phyloP scores from a whole-genome alignment of 2,329 filamentous ascomycete species.

The Colletotrichum sp. region DNA sequence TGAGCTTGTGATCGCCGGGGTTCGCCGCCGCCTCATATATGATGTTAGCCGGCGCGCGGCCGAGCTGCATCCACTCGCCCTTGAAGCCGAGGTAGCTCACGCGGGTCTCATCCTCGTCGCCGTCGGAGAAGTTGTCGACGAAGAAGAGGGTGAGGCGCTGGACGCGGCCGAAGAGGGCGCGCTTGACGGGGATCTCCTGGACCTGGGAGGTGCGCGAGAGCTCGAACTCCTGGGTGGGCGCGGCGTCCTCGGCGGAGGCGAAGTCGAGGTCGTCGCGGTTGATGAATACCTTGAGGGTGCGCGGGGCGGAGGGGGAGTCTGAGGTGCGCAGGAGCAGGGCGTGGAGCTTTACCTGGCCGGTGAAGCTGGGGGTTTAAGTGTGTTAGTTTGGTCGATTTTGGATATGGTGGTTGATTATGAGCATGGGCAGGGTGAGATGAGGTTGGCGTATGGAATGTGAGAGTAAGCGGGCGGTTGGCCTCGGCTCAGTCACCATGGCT shows the following conservation, averaged over 20 bases:
- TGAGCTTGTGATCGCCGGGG: slow-evolving; percentile 81
- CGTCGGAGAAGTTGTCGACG: slow-evolving; percentile 85
- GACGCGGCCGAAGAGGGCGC: slow-evolving; percentile 89
- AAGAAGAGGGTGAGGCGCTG: slow-evolving; percentile 86
- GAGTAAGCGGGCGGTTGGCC: neutral
- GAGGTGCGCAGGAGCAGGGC: slow-evolving; percentile 86
- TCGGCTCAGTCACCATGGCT: rapidly evolving
- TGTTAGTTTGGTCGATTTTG: neutral
- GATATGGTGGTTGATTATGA: neutral
- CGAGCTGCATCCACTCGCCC: slow-evolving; percentile 84
- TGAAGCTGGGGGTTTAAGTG: slow-evolving; percentile 68
- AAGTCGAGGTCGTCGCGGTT: slow-evolving; percentile 93
- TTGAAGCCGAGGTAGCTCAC: slow-evolving; percentile 74
- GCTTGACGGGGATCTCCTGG: slow-evolving; percentile 86
- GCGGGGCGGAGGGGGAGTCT: slow-evolving; percentile 72
- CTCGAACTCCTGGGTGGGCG: slow-evolving; percentile 77
- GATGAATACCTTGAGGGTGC: slow-evolving; percentile 84
- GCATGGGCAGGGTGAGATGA: neutral
- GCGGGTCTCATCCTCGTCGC: slow-evolving; percentile 79
- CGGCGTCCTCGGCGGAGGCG: slow-evolving; percentile 69
- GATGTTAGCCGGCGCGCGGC: slow-evolving; percentile 81
- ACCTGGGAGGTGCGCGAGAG: slow-evolving; percentile 80
- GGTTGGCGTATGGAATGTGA: neutral
- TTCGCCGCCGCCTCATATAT: slow-evolving; percentile 95
- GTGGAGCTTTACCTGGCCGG: slow-evolving; percentile 91